Evolutionary conservation across 257 asterid genomes (phyloP).

Genomic region (Voacanga thouarsii): DNA sequence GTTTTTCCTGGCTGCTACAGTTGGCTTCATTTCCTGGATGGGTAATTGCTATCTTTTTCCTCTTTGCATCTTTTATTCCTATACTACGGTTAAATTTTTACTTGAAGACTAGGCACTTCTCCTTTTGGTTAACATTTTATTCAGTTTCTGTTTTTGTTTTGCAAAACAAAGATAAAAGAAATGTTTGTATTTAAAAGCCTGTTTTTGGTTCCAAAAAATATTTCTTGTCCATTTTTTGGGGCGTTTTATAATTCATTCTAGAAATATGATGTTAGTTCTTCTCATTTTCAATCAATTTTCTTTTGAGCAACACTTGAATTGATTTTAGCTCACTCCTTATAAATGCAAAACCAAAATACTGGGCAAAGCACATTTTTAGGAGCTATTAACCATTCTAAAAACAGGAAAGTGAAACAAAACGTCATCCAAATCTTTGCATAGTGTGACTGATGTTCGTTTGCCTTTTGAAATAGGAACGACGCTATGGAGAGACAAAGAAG

Average conservation of each 20-base stretch:
- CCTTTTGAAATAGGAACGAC: slow-evolving; percentile 45
- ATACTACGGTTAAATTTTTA: not conserved
- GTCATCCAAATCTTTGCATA: not conserved
- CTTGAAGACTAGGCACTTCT: not conserved
- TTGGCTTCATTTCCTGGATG: slow-evolving; percentile 54
- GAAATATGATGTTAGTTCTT: too few relatives aligned
- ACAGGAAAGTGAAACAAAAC: too few relatives aligned
- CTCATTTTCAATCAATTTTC: too few relatives aligned
- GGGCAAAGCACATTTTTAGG: not conserved
- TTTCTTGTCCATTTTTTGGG: too few relatives aligned
- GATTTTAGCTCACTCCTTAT: too few relatives aligned
- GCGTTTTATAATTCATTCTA: too few relatives aligned
- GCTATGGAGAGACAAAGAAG: slow-evolving; percentile 76
- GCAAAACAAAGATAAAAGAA: not conserved
- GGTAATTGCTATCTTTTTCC: slow-evolving; percentile 18
- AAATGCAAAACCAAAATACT: not conserved
- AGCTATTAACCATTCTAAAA: not conserved
- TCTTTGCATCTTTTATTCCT: not conserved
- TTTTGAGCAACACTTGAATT: too few relatives aligned
- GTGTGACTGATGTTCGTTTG: not conserved
- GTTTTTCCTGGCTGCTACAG: slow-evolving; percentile 70
- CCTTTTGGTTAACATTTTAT: not conserved
- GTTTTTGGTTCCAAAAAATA: too few relatives aligned
- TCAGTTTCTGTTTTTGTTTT: not conserved
- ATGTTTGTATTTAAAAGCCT: not conserved